Percentiles rank a stretch among this genome's conserved stretches.
phyloP scores from a whole-genome alignment of 805 yeast species.

The Hanseniaspora opuntiae region DNA sequence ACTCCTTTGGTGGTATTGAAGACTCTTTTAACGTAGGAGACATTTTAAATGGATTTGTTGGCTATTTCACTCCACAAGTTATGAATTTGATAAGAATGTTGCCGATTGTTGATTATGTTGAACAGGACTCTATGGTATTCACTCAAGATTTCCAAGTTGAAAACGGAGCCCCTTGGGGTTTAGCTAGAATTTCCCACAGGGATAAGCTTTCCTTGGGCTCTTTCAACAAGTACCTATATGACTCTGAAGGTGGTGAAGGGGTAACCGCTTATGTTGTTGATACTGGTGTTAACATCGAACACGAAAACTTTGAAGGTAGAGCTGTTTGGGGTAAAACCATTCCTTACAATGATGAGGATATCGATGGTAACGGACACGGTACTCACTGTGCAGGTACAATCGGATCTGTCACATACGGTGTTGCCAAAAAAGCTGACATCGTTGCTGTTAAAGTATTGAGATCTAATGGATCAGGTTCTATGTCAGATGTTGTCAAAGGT shows the following conservation, averaged over 20 bases:
- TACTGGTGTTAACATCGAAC: slow-evolving; percentile 70
- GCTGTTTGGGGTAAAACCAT: slow-evolving; percentile 77
- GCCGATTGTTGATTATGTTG: slow-evolving; percentile 56
- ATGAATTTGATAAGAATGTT: slow-evolving; percentile 58
- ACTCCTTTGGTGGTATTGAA: slow-evolving; percentile 37
- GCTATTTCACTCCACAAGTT: slow-evolving; percentile 63
- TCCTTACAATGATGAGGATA: slow-evolving; percentile 54
- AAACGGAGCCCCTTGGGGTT: slow-evolving; percentile 88
- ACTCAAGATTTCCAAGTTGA: slow-evolving; percentile 54
- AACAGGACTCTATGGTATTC: slow-evolving; percentile 58
- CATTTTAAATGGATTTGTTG: slow-evolving; percentile 65
- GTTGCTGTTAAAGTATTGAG: slow-evolving; percentile 77
- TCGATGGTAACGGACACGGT: slow-evolving; percentile 88
- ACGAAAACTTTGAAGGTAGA: slow-evolving; percentile 69
- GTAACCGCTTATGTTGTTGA: slow-evolving; percentile 80
- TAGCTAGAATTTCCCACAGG: slow-evolving; percentile 79
- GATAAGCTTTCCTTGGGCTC: slow-evolving; percentile 52
- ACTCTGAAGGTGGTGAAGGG: slow-evolving; percentile 64
- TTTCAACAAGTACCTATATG: slow-evolving; percentile 61
- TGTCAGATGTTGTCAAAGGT: slow-evolving; percentile 76
- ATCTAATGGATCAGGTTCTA: slow-evolving; percentile 70
- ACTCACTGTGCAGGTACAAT: slow-evolving; percentile 96
- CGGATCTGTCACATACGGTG: slow-evolving; percentile 67
- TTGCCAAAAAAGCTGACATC: slow-evolving; percentile 64
- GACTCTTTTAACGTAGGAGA: slow-evolving; percentile 50